These are phyloP conservation scores for Pisolithus sp. DNA, from an alignment of 768 basidiomycete genomes.

Conservation along the genomic window DNA sequence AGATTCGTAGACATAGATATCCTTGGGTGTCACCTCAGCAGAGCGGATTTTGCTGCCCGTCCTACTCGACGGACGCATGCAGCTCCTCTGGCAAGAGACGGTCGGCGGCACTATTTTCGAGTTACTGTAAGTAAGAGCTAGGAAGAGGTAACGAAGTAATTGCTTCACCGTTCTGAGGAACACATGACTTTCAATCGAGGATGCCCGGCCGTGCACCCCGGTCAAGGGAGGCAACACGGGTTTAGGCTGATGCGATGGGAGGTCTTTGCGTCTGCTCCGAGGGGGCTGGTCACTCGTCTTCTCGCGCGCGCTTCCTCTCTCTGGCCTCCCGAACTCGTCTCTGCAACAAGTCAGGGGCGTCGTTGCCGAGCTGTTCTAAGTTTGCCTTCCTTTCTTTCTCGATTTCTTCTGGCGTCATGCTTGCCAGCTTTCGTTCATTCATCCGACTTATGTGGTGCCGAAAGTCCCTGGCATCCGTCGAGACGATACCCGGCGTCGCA, in stretches of 20 bases:
- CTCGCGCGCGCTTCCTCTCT: not conserved
- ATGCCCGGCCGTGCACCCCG: slow-evolving; percentile 17
- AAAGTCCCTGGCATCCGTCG: slow-evolving; percentile 37
- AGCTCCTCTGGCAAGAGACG: slow-evolving; percentile 39
- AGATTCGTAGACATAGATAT: slow-evolving; percentile 80
- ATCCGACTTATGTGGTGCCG: slow-evolving; percentile 56
- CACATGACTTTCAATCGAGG: slow-evolving; percentile 21
- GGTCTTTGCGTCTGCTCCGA: not conserved
- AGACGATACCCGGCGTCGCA: slow-evolving; percentile 20
- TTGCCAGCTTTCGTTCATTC: slow-evolving; percentile 54
- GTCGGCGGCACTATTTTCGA: slow-evolving; percentile 32
- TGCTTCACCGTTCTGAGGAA: slow-evolving; percentile 16
- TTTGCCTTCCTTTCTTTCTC: slow-evolving; percentile 61
- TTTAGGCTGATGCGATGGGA: not conserved
- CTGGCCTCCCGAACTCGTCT: slow-evolving; percentile 16
- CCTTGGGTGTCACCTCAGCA: slow-evolving; percentile 64
- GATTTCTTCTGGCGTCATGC: slow-evolving; percentile 68
- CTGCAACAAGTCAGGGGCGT: slow-evolving; percentile 59
- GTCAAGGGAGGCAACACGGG: slow-evolving; percentile 6
- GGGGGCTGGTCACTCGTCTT: not conserved
- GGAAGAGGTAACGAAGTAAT: not conserved
- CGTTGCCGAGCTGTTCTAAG: slow-evolving; percentile 64
- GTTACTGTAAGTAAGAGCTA: not conserved
- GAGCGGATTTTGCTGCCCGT: slow-evolving; percentile 58
- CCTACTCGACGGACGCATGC: slow-evolving; percentile 57